These are phyloP conservation scores for Proliferodiscus dingleyae DNA, from an alignment of 2,329 filamentous ascomycete species.

Conservation along the genomic window DNA sequence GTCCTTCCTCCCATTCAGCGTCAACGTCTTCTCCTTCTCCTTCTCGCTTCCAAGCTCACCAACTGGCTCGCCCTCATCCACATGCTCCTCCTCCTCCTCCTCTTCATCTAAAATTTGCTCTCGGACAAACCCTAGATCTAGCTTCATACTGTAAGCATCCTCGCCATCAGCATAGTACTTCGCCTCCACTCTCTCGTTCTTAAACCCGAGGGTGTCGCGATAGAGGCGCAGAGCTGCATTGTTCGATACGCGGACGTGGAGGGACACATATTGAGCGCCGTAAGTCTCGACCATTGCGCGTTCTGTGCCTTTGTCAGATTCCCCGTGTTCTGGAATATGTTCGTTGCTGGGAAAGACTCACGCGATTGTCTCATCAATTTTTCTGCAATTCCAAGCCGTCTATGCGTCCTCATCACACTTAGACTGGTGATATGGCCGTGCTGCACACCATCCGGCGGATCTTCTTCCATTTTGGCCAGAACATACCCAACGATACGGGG, in stretches of 20 bases:
- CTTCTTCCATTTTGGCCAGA: slow-evolving; percentile 99
- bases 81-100: slow-evolving; percentile 39
- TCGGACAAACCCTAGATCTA: slow-evolving; percentile 63
- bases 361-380: slow-evolving; percentile 96
- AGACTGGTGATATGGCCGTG: slow-evolving; percentile 96
- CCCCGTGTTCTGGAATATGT: background rate
- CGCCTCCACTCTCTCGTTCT: slow-evolving; percentile 75
- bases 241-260: slow-evolving; percentile 95
- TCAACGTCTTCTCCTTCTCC: slow-evolving; percentile 31
- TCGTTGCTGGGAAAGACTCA: slow-evolving; percentile 43
- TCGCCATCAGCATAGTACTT: slow-evolving; percentile 98
- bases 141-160: slow-evolving; percentile 90
- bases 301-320: slow-evolving; percentile 47
- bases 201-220: slow-evolving; percentile 85
- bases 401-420: slow-evolving; percentile 93
- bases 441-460: slow-evolving; percentile 81
- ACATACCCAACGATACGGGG: slow-evolving; percentile 98
- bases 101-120: slow-evolving; percentile 47
- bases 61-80: slow-evolving; percentile 66
- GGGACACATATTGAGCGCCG: slow-evolving; percentile 83
- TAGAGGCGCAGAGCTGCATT: slow-evolving; percentile 86
- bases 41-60: slow-evolving; percentile 56
- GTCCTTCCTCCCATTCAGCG: slow-evolving; percentile 50
- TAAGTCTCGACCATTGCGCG: slow-evolving; percentile 96
- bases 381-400: slow-evolving; percentile 86